Evolutionary conservation across 148 eudicot genomes (phyloP).

Genomic region (Silene uniflora): DNA sequence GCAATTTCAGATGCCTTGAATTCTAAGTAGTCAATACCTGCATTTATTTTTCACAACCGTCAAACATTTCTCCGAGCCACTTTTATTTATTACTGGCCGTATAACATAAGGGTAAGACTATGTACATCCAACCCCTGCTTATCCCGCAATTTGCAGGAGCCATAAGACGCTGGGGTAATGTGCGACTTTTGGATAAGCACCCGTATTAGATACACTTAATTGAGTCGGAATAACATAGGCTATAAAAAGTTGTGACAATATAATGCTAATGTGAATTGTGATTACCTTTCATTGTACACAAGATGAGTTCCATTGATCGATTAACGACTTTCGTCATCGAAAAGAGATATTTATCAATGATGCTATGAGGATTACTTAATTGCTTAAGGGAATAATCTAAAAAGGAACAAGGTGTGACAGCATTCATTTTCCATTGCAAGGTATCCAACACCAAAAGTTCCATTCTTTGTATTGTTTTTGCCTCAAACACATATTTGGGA

Average conservation of each 20-base stretch:
- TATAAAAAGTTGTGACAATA: background rate
- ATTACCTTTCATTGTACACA: slow-evolving; percentile 55
- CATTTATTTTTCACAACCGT: slow-evolving; percentile 39
- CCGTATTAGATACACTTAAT: too few relatives aligned
- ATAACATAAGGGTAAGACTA: background rate
- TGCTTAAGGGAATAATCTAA: slow-evolving; percentile 48
- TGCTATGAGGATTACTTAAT: slow-evolving; percentile 21
- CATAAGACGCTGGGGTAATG: too few relatives aligned
- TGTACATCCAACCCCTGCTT: background rate
- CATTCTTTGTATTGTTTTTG: slow-evolving; percentile 77
- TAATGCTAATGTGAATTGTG: background rate
- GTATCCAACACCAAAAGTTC: slow-evolving; percentile 68
- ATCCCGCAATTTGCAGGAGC: too few relatives aligned
- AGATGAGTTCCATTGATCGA: slow-evolving; percentile 58
- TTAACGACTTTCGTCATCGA: slow-evolving; percentile 29
- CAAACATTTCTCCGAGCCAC: slow-evolving; percentile 11
- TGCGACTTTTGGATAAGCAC: too few relatives aligned
- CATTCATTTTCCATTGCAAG: slow-evolving; percentile 71
- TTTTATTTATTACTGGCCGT: background rate
- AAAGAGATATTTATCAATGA: slow-evolving; percentile 26
- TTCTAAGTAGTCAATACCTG: slow-evolving; percentile 84
- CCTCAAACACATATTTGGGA: slow-evolving; percentile 66
- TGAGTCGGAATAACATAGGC: background rate
- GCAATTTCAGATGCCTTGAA: slow-evolving; percentile 74
- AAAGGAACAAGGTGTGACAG: slow-evolving; percentile 75